phyloP scores from a whole-genome alignment of 2,329 filamentous ascomycete species.

The Pseudovirgaria hyperparasitica region DNA sequence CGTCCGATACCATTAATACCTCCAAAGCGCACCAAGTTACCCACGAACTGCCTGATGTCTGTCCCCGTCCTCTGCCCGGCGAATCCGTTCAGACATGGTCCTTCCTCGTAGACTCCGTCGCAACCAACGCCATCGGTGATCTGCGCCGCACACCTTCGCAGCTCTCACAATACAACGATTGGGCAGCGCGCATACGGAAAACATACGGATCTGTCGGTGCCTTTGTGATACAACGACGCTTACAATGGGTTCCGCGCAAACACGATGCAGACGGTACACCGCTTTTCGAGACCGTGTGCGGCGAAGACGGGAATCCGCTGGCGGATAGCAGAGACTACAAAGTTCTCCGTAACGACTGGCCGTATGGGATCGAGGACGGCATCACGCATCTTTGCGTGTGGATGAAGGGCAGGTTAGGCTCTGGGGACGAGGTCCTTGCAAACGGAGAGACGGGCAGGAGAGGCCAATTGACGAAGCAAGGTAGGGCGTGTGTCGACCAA shows the following conservation, averaged over 20 bases:
- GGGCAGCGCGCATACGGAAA: conserved; percentile 42
- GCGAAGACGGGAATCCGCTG: conserved; percentile 38
- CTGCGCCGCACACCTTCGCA: conserved; percentile 48
- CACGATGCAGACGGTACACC: conserved; percentile 15
- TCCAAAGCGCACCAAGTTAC: too few relatives aligned
- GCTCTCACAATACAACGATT: conserved; percentile 45
- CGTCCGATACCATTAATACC: too few relatives aligned
- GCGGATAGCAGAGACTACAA: conserved; percentile 40
- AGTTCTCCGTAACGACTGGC: conserved; percentile 51
- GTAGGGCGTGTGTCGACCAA: conserved; percentile 10
- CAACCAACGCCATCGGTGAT: conserved; percentile 39
- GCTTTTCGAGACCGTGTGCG: conserved; percentile 30
- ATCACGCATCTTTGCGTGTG: conserved; percentile 62
- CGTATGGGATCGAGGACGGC: conserved; percentile 42
- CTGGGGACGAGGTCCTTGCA: conserved; percentile 18
- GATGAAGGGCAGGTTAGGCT: conserved; percentile 33
- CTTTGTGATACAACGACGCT: conserved; percentile 42
- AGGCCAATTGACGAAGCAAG: conserved; percentile 11
- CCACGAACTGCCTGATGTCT: too few relatives aligned
- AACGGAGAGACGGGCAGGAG: conserved; percentile 14
- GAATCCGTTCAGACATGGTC: too few relatives aligned
- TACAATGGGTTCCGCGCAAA: conserved; percentile 34
- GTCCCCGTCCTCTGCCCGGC: too few relatives aligned
- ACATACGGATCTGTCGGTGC: conserved; percentile 43
- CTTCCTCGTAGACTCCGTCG: too few relatives aligned